Conservation (phyloP, 2,329 filamentous ascomycete species). For the Geosmithia morbida region DNA sequence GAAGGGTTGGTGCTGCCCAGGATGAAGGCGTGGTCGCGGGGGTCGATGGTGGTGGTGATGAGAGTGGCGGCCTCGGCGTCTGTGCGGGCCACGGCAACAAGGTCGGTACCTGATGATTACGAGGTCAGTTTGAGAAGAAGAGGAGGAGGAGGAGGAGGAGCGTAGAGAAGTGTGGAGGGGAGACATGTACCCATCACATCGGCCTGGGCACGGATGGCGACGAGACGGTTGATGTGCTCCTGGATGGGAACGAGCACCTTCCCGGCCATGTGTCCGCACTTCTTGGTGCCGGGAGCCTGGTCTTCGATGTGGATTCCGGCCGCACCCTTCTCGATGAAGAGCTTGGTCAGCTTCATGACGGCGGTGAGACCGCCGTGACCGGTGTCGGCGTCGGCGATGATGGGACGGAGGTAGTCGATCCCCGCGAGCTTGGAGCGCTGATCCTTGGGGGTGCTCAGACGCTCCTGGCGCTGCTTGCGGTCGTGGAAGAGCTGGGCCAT, state of each 20-base stretch:
- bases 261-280: constrained; percentile 98
- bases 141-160: too few species aligned
- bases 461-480: constrained; percentile 95
- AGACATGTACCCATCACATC: constrained; percentile 74
- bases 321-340: constrained; percentile 92
- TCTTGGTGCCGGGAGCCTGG: constrained; percentile 96
- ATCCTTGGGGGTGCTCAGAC: constrained; percentile 61
- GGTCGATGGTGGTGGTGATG: constrained; percentile 92
- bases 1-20: constrained; percentile 75
- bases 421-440: constrained; percentile 63
- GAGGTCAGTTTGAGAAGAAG: too few species aligned
- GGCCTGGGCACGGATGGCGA: constrained; percentile 92
- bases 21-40: constrained; percentile 89
- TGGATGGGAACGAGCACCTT: constrained; percentile 94
- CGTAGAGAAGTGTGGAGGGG: constrained; percentile 1
- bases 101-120: constrained; percentile 67
- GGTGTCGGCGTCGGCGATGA: constrained; percentile 93
- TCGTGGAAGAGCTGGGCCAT: constrained; percentile 99
- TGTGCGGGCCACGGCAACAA: constrained; percentile 83
- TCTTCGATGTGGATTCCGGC: constrained; percentile 98
- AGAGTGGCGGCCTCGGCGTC: constrained; percentile 96
- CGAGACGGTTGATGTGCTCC: constrained; percentile 95
- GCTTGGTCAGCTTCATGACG: constrained; percentile 97
- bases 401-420: constrained; percentile 87
- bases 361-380: constrained; percentile 96